Evolutionary conservation across 2,329 filamentous ascomycete species (phyloP).

Genomic region (Epichloe uncinata): DNA sequence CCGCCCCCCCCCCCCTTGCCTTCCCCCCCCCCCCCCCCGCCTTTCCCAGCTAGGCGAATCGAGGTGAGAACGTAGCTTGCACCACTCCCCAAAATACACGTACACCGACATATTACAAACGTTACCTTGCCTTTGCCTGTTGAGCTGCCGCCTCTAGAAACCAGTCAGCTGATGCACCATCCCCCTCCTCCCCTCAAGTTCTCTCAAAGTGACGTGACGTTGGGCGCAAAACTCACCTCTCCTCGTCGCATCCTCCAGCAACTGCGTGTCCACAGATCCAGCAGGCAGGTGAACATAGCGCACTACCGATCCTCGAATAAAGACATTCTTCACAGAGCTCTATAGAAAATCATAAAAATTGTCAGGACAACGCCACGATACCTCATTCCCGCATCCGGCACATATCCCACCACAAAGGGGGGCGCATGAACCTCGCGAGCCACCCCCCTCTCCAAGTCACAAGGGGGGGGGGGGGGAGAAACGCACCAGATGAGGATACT

Average conservation of each 20-base stretch:
- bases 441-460: no score
- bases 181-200: no score
- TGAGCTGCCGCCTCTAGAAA: slow-evolving; percentile 41
- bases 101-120: background rate
- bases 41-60: background rate
- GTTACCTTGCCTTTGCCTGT: slow-evolving; percentile 40
- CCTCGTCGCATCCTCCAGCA: slow-evolving; percentile 83
- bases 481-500: slow-evolving; percentile 80
- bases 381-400: no score
- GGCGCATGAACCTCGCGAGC: no score
- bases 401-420: no score
- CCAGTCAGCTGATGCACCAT: background rate
- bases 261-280: slow-evolving; percentile 66
- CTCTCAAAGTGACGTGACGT: no score
- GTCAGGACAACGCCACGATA: no score
- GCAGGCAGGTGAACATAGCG: slow-evolving; percentile 83
- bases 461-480: background rate
- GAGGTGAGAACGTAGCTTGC: background rate
- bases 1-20: no score
- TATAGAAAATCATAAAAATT: slow-evolving; percentile 12
- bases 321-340: slow-evolving; percentile 85
- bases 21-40: no score
- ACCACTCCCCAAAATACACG: background rate
- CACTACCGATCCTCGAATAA: slow-evolving; percentile 86
- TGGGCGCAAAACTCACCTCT: slow-evolving; percentile 45